A percentile compares a stretch with the other conserved stretches of the same genome.
phyloP scores from a whole-genome alignment of 371 early-diverging fungal genomes.

The Entomophthora muscae region DNA sequence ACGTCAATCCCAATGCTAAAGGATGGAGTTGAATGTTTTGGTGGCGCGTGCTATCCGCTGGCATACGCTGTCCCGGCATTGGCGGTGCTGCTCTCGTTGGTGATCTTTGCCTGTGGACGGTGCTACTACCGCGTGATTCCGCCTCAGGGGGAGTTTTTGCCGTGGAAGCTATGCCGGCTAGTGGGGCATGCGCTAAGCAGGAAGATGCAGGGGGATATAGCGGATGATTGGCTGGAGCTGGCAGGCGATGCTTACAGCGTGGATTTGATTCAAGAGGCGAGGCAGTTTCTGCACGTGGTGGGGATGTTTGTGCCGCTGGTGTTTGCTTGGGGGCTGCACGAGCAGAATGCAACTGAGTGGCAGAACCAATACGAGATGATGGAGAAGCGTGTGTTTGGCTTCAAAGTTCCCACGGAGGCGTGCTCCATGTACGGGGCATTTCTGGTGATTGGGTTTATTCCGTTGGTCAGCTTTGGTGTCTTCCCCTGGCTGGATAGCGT shows the following conservation, averaged over 20 bases:
- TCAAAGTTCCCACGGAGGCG: conserved; percentile 4
- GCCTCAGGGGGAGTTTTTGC: conserved; percentile 28
- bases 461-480: neutral
- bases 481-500: conserved; percentile 8
- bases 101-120: conserved; percentile 25
- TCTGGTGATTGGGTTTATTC: conserved; percentile 1
- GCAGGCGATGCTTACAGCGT: conserved; percentile 2
- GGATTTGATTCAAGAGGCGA: conserved; percentile 7
- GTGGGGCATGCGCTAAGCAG: conserved; percentile 2
- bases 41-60: neutral
- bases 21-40: neutral
- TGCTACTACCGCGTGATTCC: conserved; percentile 33
- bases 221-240: conserved; percentile 8
- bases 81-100: conserved; percentile 14
- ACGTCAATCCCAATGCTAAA: conserved; percentile 1
- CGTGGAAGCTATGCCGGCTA: conserved; percentile 15
- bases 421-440: neutral
- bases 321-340: conserved; percentile 36
- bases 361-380: conserved; percentile 15
- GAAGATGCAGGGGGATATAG: neutral
- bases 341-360: conserved; percentile 25
- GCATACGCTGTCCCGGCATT: conserved; percentile 2
- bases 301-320: conserved; percentile 20
- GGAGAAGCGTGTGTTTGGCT: conserved; percentile 14
- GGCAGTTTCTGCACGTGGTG: conserved; percentile 11